Evolutionary conservation across 1,284 basidiomycete genomes (phyloP), one percentile per base, ranked within the genome.

Genomic region (Sanguinoderma infundibulare): DNA sequence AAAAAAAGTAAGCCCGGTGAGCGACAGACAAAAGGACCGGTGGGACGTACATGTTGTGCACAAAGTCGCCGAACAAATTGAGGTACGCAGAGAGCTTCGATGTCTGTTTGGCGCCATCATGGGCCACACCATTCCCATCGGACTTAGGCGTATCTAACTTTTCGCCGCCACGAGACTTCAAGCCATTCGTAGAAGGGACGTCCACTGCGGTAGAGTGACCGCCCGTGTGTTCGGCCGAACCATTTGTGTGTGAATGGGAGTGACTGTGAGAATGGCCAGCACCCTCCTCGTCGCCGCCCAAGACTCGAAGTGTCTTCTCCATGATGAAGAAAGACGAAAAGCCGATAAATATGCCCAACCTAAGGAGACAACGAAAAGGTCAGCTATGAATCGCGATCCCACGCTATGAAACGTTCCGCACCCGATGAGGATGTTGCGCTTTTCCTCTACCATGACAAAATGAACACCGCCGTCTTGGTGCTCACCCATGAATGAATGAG

Each of bases 1-100:
- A n/a, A 35, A 32, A 17, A 63, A 57, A 66, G 39, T 60, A 59
- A n/a, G 38, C n/a, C n/a, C n/a, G n/a, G n/a, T 39, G 10, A 51
- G 34, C 49, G 34, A 51, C 24, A 20, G 17, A 24, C n/a, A 55
- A 51, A 50, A 38, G 12, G 22, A 40, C 49, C 38, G 9, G n/a
- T 42, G 24, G 28, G 20, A 73, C 87, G 73, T 70, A 91, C 90
- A 93, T 92, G 72, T 93, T 93, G 70, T 93, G 91, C 35, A 92
- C 92, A 74, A 95, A 95, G 73, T 95, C 94, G 40, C 93, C 93
- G 73, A 95, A 95, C 56, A 96, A 81, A 77, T 96, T 96, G 50
- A 96, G 83, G 75, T 95, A 96, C 5, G 94, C 94, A 7, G 92
- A 94, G 55, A 95, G 78, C 73, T 91, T 92, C 46, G 93, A 91